phyloP scores from a whole-genome alignment of 257 asterid genomes.

The Eucommia ulmoides region DNA sequence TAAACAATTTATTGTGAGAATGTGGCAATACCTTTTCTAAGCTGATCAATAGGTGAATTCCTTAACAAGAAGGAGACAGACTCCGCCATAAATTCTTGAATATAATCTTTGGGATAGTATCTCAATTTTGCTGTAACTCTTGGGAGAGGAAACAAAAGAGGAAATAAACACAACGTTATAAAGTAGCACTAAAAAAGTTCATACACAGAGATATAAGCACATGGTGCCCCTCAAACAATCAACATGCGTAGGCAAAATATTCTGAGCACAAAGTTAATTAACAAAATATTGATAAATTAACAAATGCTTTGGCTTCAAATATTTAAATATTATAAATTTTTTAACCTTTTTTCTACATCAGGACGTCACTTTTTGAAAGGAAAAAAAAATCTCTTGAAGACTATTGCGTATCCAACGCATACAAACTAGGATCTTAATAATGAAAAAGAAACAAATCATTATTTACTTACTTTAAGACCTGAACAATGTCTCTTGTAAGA shows the following conservation, averaged over 20 bases:
- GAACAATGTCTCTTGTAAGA: slow-evolving; percentile 42
- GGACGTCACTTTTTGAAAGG: too few species aligned
- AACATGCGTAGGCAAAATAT: too few species aligned
- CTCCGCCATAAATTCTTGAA: slow-evolving; percentile 80
- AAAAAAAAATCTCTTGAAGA: too few species aligned
- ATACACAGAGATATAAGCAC: neutral
- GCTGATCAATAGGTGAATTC: slow-evolving; percentile 50
- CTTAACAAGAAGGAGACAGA: slow-evolving; percentile 70
- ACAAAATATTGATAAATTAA: too few species aligned
- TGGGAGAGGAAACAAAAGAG: slow-evolving; percentile 13
- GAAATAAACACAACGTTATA: neutral
- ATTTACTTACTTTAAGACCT: slow-evolving; percentile 51
- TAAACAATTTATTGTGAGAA: neutral
- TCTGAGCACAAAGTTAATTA: too few species aligned
- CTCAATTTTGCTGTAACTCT: slow-evolving; percentile 60
- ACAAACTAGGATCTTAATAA: too few species aligned
- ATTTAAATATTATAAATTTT: too few species aligned
- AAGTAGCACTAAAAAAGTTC: neutral
- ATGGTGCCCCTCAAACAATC: neutral
- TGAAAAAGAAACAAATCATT: neutral
- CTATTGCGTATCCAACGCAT: too few species aligned
- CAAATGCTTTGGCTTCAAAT: too few species aligned
- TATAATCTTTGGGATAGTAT: slow-evolving; percentile 61
- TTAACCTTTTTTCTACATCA: too few species aligned
- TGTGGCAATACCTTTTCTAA: slow-evolving; percentile 47